phyloP scores from a whole-genome alignment of 345 rosid genomes.

The Sonneratia caseolaris region DNA sequence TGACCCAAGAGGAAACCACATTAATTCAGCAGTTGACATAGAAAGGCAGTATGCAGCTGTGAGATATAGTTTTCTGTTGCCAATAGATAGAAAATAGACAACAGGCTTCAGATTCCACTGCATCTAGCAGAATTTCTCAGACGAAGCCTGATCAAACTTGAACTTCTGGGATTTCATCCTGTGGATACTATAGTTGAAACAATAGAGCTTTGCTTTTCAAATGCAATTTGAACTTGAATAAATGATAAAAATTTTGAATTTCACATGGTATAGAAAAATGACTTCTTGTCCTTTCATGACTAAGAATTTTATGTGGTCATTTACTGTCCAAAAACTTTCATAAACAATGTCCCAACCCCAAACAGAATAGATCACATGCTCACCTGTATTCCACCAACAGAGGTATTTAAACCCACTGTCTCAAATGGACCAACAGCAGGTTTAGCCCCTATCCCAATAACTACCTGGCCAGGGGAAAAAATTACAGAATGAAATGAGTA shows the following conservation, averaged over 20 bases:
- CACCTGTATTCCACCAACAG: slow-evolving; percentile 89
- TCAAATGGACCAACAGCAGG: slow-evolving; percentile 77
- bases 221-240: neutral
- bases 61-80: neutral
- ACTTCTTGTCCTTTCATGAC: neutral
- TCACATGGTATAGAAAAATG: neutral
- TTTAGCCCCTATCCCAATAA: slow-evolving; percentile 91
- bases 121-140: neutral
- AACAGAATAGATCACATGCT: neutral
- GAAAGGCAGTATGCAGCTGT: neutral
- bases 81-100: neutral
- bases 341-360: neutral
- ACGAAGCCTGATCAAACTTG: neutral
- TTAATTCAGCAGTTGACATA: neutral
- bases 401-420: slow-evolving; percentile 43
- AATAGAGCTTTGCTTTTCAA: neutral
- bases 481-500: neutral
- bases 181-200: too few species aligned
- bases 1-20: neutral
- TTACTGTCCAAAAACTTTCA: neutral
- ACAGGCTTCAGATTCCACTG: neutral
- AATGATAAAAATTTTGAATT: neutral
- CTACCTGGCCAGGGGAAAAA: slow-evolving; percentile 33
- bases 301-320: neutral
- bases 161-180: neutral